Evolutionary conservation across 768 basidiomycete species (phyloP), one percentile per base, ranked within the genome.

Genomic region (Boletus insuetus): DNA sequence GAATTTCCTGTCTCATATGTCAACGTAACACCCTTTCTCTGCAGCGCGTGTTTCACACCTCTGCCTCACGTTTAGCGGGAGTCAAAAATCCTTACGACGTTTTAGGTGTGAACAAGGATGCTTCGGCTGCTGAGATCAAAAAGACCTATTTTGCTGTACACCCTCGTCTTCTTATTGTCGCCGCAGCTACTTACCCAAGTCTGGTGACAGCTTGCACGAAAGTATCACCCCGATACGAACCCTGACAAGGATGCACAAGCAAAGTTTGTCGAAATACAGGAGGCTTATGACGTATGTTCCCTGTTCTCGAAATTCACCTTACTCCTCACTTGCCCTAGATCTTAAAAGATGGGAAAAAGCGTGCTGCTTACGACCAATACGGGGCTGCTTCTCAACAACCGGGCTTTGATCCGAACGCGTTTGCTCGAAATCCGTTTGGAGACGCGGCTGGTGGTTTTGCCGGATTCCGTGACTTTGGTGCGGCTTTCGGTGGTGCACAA

Each of bases 221-320:
- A 98, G 78, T 97, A 89, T 67, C 97, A 99, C 72, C 97, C 97
- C 0, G 97, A 99, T 67, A 94, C 94, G 13, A 98, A 94, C 73
- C 89, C 93, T 40, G 92, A 96, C 74, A 89, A 92, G 65, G 80
- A 78, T 45, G 92, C 96, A 0, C 87, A 92, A 63, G 91, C 90
- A 58, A 92, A 91, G 69, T 99, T 99, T 70, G 80, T 95, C 17
- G 96, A 99, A 72, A 98, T 98, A 54, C 97, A 98, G 69, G 83
- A 86, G 64, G 97, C 97, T 12, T 99, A 98, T 75, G 97, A 98
- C 73, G 96, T 98, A 60, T 61, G 86, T 74, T 29, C 46, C 45
- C 32, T 38, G 22, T 53, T 55, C 54, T 47, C 46, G 43, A 63
- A 61, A 39, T 55, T 56, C 58, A 54, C 56, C 35, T 54, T 29